phyloP scores from a whole-genome alignment of 1,139 yeast genomes.

The Debaryomycetaceae sp. region DNA sequence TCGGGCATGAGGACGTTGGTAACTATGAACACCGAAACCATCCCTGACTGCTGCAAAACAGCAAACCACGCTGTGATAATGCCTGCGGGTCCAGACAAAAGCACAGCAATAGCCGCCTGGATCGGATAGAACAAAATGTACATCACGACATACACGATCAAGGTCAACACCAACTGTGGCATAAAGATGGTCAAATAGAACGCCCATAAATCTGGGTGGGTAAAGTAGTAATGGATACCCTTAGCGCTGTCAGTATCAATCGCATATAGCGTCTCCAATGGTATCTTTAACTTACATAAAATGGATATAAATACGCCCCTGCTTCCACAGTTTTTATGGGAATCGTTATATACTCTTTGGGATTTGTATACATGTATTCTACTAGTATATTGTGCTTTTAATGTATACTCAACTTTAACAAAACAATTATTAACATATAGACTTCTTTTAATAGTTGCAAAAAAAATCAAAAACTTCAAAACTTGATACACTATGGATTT shows the following conservation, averaged over 20 bases:
- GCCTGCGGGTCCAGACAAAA: constrained; percentile 57
- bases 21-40: constrained; percentile 48
- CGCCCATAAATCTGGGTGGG: constrained; percentile 51
- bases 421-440: neutral
- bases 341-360: neutral
- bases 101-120: constrained; percentile 41
- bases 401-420: neutral
- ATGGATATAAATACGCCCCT: constrained; percentile 25
- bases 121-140: constrained; percentile 45
- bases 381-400: neutral
- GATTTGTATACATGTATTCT: neutral
- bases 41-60: constrained; percentile 49
- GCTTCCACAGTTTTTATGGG: constrained; percentile 8
- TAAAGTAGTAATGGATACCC: constrained; percentile 46
- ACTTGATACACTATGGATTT: too few relatives aligned
- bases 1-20: constrained; percentile 53
- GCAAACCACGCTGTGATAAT: constrained; percentile 52
- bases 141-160: constrained; percentile 37
- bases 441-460: neutral
- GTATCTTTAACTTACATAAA: constrained; percentile 17
- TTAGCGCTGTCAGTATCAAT: constrained; percentile 2
- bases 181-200: constrained; percentile 43
- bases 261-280: constrained; percentile 1
- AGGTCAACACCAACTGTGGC: constrained; percentile 49
- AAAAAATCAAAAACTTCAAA: neutral